Conservation (phyloP, 2,329 filamentous ascomycete species). For the Paracamarosporium sp. region DNA sequence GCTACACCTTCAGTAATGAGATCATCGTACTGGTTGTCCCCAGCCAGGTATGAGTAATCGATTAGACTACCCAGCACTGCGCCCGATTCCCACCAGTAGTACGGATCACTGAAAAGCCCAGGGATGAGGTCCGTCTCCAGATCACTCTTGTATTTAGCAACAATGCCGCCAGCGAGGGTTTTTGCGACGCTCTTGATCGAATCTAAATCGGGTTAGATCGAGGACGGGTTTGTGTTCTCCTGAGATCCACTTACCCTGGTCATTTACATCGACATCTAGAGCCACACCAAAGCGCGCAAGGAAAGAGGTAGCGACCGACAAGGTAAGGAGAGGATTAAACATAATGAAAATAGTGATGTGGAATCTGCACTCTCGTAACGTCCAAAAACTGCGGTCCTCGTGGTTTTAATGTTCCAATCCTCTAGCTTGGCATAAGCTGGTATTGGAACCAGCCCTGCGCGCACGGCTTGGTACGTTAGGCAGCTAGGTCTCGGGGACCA, state of each 20-base stretch:
- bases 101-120: constrained; percentile 27
- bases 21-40: constrained; percentile 49
- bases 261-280: constrained; percentile 30
- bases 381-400: background rate
- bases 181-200: constrained; percentile 32
- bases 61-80: constrained; percentile 27
- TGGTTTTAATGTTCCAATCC: background rate
- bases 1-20: constrained; percentile 49
- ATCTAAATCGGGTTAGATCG: constrained; percentile 18
- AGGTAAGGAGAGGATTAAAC: constrained; percentile 18
- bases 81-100: constrained; percentile 33
- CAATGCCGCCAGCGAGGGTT: constrained; percentile 26
- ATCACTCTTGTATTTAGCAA: constrained; percentile 25
- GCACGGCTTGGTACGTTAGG: background rate
- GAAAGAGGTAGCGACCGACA: constrained; percentile 26
- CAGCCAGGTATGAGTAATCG: constrained; percentile 53
- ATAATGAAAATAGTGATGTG: constrained; percentile 16
- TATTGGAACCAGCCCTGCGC: background rate
- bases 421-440: background rate
- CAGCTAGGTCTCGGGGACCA: background rate
- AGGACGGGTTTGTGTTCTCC: background rate
- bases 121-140: constrained; percentile 11
- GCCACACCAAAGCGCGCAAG: constrained; percentile 14
- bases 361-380: background rate
- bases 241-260: constrained; percentile 14